phyloP scores from a whole-genome alignment of 306 rosid genomes.

The Gastrolobium bilobum region DNA sequence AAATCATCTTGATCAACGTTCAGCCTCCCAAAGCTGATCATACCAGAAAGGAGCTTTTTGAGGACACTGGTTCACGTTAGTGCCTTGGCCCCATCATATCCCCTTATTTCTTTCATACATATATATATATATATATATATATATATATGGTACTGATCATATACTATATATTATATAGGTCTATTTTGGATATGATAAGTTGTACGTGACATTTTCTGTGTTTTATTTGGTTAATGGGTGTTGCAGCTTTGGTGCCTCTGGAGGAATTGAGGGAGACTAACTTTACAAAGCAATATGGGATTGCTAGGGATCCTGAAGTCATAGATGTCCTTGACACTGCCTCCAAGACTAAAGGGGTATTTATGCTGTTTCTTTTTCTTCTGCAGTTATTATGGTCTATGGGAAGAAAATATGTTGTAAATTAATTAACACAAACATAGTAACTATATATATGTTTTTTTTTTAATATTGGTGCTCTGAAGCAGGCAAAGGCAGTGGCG shows the following conservation, averaged over 20 bases:
- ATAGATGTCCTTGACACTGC: conserved; percentile 64
- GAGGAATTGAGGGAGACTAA: conserved; percentile 76
- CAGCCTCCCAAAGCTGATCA: conserved; percentile 69
- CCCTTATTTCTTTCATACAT: background rate
- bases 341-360: conserved; percentile 69
- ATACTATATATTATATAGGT: background rate
- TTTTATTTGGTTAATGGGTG: background rate
- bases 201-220: background rate
- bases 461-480: conserved; percentile 12
- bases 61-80: conserved; percentile 73
- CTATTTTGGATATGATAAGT: background rate
- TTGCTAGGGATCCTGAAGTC: conserved; percentile 69
- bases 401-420: background rate
- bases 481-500: conserved; percentile 70
- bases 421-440: background rate
- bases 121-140: background rate
- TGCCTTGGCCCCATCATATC: background rate
- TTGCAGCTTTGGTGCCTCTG: conserved; percentile 79
- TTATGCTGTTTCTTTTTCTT: conserved; percentile 12
- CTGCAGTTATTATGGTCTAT: background rate
- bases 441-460: background rate
- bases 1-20: conserved; percentile 69
- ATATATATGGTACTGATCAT: background rate
- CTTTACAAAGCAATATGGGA: conserved; percentile 80
- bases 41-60: conserved; percentile 70